Conservation (phyloP, 768 basidiomycete genomes). For the Leucocoprinus leucothites region DNA sequence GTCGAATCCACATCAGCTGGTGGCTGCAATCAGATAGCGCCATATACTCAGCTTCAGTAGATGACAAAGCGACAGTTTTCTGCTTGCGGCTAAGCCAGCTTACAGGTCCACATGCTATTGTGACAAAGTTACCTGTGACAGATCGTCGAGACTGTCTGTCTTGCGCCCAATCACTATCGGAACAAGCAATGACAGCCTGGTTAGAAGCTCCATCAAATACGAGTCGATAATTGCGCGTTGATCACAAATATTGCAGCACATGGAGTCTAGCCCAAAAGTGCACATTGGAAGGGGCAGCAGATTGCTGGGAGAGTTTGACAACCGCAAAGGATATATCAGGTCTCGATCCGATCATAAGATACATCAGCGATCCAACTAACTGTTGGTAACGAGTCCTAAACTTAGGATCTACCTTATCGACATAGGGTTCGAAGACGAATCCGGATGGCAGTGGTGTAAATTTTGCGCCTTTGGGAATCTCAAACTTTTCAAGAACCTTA, state of each 20-base stretch:
- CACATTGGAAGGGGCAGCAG: conserved; percentile 8
- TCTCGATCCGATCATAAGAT: conserved; percentile 16
- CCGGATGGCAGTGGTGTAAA: conserved; percentile 13
- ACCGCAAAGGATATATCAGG: conserved; percentile 17
- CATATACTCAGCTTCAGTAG: conserved; percentile 26
- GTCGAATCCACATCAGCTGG: conserved; percentile 13
- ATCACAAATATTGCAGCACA: conserved; percentile 4
- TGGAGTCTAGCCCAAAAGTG: neutral
- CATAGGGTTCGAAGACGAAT: neutral
- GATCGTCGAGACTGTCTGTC: conserved; percentile 17
- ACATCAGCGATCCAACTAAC: conserved; percentile 16
- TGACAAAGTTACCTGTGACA: conserved; percentile 20
- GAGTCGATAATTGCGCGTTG: conserved; percentile 2
- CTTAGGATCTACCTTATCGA: neutral
- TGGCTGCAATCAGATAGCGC: conserved; percentile 14
- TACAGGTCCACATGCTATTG: conserved; percentile 14
- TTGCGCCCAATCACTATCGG: conserved; percentile 9
- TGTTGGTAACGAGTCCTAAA: neutral
- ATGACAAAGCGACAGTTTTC: conserved; percentile 15
- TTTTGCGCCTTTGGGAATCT: neutral
- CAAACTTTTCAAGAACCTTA: neutral
- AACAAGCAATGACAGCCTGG: neutral
- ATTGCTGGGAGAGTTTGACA: conserved; percentile 11
- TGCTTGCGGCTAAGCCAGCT: conserved; percentile 19
- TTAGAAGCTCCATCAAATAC: conserved; percentile 10